Conservation (phyloP, 1,139 yeast species). For the Taphrina deformans region DNA sequence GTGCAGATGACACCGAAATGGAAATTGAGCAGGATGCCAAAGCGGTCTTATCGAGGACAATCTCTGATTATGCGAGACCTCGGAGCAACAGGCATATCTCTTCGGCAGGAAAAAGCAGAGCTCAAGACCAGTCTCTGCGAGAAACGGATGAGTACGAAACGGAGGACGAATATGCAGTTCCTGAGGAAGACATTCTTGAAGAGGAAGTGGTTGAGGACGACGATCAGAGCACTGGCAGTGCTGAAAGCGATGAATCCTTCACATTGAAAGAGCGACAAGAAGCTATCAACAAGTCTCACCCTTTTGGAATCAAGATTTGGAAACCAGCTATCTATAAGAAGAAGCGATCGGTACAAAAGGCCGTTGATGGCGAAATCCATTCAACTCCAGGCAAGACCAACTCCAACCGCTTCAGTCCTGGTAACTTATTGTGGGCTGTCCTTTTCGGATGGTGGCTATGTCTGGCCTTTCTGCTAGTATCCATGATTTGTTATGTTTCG, state of each 20-base stretch:
- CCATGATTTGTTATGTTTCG: slow-evolving; percentile 49
- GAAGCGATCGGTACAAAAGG: slow-evolving; percentile 81
- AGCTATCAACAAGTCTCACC: slow-evolving; percentile 95
- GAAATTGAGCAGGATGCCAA: slow-evolving; percentile 34
- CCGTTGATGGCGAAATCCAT: slow-evolving; percentile 93
- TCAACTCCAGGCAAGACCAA: slow-evolving; percentile 58
- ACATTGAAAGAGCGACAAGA: slow-evolving; percentile 73
- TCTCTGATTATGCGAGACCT: slow-evolving; percentile 10
- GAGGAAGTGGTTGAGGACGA: slow-evolving; percentile 11
- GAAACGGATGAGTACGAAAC: slow-evolving; percentile 23
- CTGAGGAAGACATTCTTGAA: slow-evolving; percentile 5
- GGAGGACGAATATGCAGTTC: slow-evolving; percentile 16
- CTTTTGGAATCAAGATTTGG: slow-evolving; percentile 98
- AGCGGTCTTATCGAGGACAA: slow-evolving; percentile 18
- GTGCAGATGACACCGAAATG: slow-evolving; percentile 34
- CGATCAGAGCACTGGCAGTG: slow-evolving; percentile 21
- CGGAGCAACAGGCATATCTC: slow-evolving; percentile 9
- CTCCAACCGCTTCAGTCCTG: slow-evolving; percentile 44
- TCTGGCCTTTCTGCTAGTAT: slow-evolving; percentile 48
- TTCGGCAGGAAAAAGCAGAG: slow-evolving; percentile 7
- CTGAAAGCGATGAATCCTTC: slow-evolving; percentile 30
- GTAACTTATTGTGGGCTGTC: slow-evolving; percentile 39
- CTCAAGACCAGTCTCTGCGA: slow-evolving; percentile 12
- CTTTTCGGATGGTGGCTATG: slow-evolving; percentile 37
- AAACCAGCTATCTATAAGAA: slow-evolving; percentile 95